phyloP scores from a whole-genome alignment of 1,284 basidiomycete species.

The Phlebopus sp. region DNA sequence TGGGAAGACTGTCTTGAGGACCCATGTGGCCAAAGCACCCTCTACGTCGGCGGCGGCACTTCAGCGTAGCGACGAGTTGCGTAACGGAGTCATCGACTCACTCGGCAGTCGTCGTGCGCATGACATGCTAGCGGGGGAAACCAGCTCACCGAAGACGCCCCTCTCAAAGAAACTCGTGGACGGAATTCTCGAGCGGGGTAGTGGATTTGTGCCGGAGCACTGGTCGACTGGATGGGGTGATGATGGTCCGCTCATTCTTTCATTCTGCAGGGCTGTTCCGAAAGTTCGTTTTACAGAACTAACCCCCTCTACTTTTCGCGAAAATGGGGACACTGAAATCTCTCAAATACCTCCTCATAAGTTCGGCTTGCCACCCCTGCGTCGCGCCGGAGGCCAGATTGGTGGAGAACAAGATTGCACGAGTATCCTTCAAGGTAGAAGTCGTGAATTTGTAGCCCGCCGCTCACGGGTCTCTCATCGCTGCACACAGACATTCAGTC shows the following conservation, averaged over 20 bases:
- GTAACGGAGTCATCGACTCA: too few relatives aligned
- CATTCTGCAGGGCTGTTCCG: not conserved
- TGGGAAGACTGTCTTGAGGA: too few relatives aligned
- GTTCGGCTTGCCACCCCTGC: conserved; percentile 25
- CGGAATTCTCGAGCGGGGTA: not conserved
- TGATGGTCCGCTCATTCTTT: conserved; percentile 18
- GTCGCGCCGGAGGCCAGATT: conserved; percentile 45
- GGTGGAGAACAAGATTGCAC: conserved; percentile 28
- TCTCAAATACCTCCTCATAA: conserved; percentile 13
- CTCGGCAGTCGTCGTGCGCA: too few relatives aligned
- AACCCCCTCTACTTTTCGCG: conserved; percentile 9
- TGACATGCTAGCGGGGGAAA: too few relatives aligned
- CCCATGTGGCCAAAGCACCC: too few relatives aligned
- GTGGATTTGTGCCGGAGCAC: conserved; percentile 48
- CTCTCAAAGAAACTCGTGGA: not conserved
- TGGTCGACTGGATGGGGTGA: conserved; percentile 31
- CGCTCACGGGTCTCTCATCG: not conserved
- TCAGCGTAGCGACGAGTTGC: too few relatives aligned
- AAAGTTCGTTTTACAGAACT: conserved; percentile 11
- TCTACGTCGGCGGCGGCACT: too few relatives aligned
- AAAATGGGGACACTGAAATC: too few relatives aligned
- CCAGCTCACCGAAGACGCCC: not conserved
- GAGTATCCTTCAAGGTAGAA: conserved; percentile 22
- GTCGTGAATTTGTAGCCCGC: not conserved
- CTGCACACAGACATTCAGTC: conserved; percentile 45